A percentile compares a stretch with the other conserved stretches of the same genome.
Conservation (phyloP, 1,284 basidiomycete genomes). For the Mycena citricolor region DNA sequence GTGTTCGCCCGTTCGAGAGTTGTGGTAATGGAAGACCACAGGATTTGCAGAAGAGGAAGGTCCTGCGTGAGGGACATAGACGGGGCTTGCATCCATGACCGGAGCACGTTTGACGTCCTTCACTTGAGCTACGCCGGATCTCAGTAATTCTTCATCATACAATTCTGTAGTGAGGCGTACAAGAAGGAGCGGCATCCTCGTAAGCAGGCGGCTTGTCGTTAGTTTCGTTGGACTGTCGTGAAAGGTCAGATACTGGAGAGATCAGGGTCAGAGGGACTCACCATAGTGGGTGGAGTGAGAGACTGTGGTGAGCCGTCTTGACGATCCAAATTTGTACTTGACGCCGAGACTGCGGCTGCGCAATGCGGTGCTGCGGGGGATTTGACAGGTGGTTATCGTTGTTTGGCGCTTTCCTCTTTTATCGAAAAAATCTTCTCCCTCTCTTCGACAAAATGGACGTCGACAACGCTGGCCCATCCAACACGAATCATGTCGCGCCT, state of each 20-base stretch:
- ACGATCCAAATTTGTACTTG: too few relatives aligned
- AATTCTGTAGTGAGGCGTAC: slow-evolving; percentile 4
- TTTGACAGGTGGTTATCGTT: too few relatives aligned
- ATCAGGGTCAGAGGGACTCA: not conserved
- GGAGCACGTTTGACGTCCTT: slow-evolving; percentile 26
- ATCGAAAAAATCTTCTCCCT: slow-evolving; percentile 20
- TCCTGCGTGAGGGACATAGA: slow-evolving; percentile 29
- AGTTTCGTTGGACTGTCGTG: slow-evolving; percentile 14
- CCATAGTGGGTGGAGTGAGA: slow-evolving; percentile 17
- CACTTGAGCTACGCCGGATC: slow-evolving; percentile 4
- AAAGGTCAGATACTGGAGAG: not conserved
- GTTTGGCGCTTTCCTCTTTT: slow-evolving; percentile 21
- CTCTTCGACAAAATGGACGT: slow-evolving; percentile 18
- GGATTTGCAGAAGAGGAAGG: slow-evolving; percentile 30
- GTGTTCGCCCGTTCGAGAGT: slow-evolving; percentile 43
- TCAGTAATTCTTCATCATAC: too few relatives aligned
- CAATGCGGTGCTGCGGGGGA: too few relatives aligned
- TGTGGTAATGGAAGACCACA: slow-evolving; percentile 45
- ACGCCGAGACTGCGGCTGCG: too few relatives aligned
- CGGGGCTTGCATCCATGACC: slow-evolving; percentile 31
- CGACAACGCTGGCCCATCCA: slow-evolving; percentile 26
- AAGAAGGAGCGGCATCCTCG: slow-evolving; percentile 12
- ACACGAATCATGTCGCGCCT: slow-evolving; percentile 42
- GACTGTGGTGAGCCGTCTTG: too few relatives aligned
- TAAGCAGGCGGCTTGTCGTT: slow-evolving; percentile 26